Percentiles rank a stretch among this genome's conserved stretches.
Evolutionary conservation across 768 basidiomycete genomes (phyloP).

Genomic region (Daedalea quercina): DNA sequence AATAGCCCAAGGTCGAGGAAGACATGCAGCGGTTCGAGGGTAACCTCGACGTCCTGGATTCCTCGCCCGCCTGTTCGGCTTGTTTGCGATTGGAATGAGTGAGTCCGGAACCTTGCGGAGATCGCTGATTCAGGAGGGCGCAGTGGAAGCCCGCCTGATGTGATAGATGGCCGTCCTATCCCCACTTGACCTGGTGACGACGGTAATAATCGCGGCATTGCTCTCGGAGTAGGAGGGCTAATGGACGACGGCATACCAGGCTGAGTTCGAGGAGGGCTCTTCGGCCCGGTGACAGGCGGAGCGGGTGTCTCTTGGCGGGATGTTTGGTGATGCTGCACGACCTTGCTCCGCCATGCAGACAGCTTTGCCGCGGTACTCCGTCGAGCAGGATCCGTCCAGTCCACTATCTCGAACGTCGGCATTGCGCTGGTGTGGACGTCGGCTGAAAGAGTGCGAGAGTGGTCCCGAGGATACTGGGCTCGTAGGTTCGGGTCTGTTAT

Average conservation of each 20-base stretch:
- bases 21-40: conserved; percentile 61
- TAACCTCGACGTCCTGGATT: conserved; percentile 30
- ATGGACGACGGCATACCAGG: background rate
- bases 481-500: conserved; percentile 67
- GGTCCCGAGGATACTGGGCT: conserved; percentile 43
- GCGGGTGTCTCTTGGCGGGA: conserved; percentile 4
- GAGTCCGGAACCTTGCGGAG: conserved; percentile 4
- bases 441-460: conserved; percentile 32
- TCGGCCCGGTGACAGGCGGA: background rate
- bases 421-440: conserved; percentile 19
- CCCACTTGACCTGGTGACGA: conserved; percentile 12
- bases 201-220: conserved; percentile 4
- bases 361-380: conserved; percentile 41
- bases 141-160: background rate
- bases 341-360: conserved; percentile 56
- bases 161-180: conserved; percentile 1
- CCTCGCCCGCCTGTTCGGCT: background rate
- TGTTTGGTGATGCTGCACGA: conserved; percentile 18
- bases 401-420: conserved; percentile 50
- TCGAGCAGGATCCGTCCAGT: conserved; percentile 52
- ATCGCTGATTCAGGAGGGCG: conserved; percentile 7
- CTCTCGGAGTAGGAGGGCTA: conserved; percentile 1
- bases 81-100: background rate
- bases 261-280: background rate
- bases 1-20: conserved; percentile 60